Percentiles rank a stretch among this genome's conserved stretches.
These are phyloP conservation scores for Colletotrichum phormii DNA, from an alignment of 2,329 filamentous ascomycete species.

Conservation along the genomic window DNA sequence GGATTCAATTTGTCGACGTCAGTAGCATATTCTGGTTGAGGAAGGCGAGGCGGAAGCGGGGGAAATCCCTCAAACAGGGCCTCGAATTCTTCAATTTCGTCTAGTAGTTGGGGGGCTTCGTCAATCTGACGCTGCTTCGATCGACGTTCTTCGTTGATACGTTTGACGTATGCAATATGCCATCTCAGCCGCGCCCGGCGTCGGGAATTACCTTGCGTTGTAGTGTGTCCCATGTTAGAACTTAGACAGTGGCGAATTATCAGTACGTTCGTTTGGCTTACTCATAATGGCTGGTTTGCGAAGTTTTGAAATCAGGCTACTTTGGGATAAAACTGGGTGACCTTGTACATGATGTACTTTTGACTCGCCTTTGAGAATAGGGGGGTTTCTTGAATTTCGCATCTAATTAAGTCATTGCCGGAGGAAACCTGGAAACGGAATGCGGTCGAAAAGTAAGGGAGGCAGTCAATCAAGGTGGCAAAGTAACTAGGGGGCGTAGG, in stretches of 20 bases:
- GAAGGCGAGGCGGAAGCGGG: neutral
- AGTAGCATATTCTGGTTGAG: constrained; percentile 2
- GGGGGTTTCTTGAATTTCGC: too few relatives aligned
- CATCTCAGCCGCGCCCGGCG: neutral
- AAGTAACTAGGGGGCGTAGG: too few relatives aligned
- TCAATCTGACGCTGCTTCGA: neutral
- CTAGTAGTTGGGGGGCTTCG: neutral
- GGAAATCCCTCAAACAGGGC: neutral
- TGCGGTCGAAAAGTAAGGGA: too few relatives aligned
- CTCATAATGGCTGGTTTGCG: too few relatives aligned
- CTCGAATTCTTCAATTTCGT: neutral
- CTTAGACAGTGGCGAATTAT: too few relatives aligned
- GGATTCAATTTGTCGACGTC: neutral
- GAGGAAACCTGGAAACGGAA: too few relatives aligned
- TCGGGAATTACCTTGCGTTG: neutral
- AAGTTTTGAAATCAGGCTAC: neutral
- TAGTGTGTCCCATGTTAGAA: neutral
- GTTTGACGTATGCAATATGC: neutral
- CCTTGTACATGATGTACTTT: too few relatives aligned
- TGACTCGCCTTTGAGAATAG: too few relatives aligned
- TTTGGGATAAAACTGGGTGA: too few relatives aligned
- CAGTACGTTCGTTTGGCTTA: too few relatives aligned
- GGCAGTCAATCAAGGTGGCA: too few relatives aligned
- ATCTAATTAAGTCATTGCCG: too few relatives aligned
- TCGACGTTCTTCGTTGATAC: neutral